Base-by-base conservation (phyloP, 2,329 filamentous ascomycete genomes). In the Claviceps maximensis region DNA sequence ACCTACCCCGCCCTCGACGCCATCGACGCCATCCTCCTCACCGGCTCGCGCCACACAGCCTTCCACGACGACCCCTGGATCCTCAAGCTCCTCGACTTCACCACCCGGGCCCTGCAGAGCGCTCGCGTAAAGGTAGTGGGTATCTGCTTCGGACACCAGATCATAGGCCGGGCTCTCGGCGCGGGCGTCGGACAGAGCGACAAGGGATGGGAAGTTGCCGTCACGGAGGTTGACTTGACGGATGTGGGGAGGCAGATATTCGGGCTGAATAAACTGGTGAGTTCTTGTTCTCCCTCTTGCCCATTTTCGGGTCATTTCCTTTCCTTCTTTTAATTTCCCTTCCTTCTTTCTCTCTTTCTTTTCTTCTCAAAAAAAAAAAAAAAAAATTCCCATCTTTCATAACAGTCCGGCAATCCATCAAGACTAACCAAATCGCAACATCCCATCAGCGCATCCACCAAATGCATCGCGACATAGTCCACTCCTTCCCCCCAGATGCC, bases 11-110 rank as follows among this genome's bases (percentile, higher is more conserved):
- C 78, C 2, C 72, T 93, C 40, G 80, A 85, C 36, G 73, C 83
- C 44, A 71, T 96, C 55, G 91, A 97, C 73, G 90, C 86, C 53
- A 72, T 97, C 33, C 74, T 96, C 42, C 78, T 96, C 56, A 87
- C 86, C 0, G 91, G 91, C 4, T 78, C 75, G 75, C 86, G 80
- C 80, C 65, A 70, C 57, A 72, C 69, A 19, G 68, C 72, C 1
- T 74, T 69, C 54, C 63, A 71, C 46, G 63, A 73, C 49, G 65
- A 72, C 36, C 60, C 65, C 1, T 76, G 73, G 73, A 74, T 76
- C 50, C 46, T 71, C 19, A 63, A 64, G 17, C 63, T 76, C 21
- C 68, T 69, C 25, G 62, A 67, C 53, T 75, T 69, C 50, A 61
- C 71, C 7, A 59, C 58, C 19, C 58, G 59, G 41, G 66, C 63